These are phyloP conservation scores for Babesia bovis DNA, from an alignment of 169 alveolate genomes.

Conservation along the genomic window DNA sequence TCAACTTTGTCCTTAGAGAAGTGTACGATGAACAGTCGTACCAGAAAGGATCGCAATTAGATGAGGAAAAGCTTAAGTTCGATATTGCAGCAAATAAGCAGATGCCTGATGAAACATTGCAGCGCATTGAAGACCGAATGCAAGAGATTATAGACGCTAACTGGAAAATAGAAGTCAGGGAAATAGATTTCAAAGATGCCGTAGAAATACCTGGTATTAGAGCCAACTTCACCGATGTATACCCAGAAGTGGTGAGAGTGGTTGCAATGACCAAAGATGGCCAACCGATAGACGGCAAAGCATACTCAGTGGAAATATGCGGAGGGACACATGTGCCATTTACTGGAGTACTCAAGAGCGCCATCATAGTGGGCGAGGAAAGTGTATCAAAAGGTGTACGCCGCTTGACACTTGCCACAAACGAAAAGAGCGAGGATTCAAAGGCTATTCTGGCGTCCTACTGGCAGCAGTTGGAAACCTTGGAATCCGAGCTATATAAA, in stretches of 20 bases:
- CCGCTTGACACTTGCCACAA: conserved; percentile 84
- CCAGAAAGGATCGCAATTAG: conserved; percentile 85
- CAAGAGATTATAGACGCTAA: conserved; percentile 71
- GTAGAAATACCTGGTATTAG: conserved; percentile 78
- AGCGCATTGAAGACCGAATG: conserved; percentile 65
- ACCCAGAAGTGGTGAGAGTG: conserved; percentile 91
- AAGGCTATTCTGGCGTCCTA: conserved; percentile 22
- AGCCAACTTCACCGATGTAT: conserved; percentile 88
- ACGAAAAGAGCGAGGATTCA: conserved; percentile 76
- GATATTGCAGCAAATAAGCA: conserved; percentile 80
- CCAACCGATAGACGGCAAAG: conserved; percentile 66
- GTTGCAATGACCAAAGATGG: conserved; percentile 82
- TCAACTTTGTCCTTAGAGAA: conserved; percentile 85
- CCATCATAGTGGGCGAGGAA: conserved; percentile 83
- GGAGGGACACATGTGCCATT: conserved; percentile 91
- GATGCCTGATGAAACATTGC: conserved; percentile 69
- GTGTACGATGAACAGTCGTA: conserved; percentile 67
- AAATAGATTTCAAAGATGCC: conserved; percentile 71
- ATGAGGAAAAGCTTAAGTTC: conserved; percentile 82
- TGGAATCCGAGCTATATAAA: conserved; percentile 63
- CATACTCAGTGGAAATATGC: conserved; percentile 85
- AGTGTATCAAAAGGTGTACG: conserved; percentile 89
- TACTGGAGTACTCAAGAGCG: conserved; percentile 75
- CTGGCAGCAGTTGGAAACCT: conserved; percentile 62
- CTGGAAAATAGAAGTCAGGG: conserved; percentile 68